Evolutionary conservation across 169 alveolate genomes (phyloP).

Genomic region (Cyclospora cayetanensis): DNA sequence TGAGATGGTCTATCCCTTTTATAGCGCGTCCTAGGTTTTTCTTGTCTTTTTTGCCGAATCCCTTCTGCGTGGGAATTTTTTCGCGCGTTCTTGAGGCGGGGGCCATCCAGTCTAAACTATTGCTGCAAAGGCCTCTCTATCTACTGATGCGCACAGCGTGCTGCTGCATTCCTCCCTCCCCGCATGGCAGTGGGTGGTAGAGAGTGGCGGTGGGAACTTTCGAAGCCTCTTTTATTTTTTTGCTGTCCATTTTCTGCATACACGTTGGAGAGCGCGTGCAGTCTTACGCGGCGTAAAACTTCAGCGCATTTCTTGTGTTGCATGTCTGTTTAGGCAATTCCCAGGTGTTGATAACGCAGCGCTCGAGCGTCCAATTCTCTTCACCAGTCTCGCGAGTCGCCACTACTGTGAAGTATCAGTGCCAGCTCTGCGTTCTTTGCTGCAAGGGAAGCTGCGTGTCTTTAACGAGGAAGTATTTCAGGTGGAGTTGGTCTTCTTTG

Average conservation of each 20-base stretch:
- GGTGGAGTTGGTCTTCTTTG: constrained; percentile 95
- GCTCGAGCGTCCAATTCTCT: constrained; percentile 66
- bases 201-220: background rate
- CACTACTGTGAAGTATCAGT: constrained; percentile 63
- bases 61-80: too few relatives aligned
- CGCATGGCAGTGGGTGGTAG: background rate
- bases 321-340: constrained; percentile 64
- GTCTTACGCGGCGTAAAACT: too few relatives aligned
- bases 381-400: constrained; percentile 63
- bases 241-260: too few relatives aligned
- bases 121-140: too few relatives aligned
- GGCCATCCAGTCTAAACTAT: too few relatives aligned
- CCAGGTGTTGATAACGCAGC: constrained; percentile 47
- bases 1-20: too few relatives aligned
- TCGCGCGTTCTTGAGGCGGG: too few relatives aligned
- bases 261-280: too few relatives aligned
- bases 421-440: constrained; percentile 50
- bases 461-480: constrained; percentile 96
- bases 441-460: constrained; percentile 84
- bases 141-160: too few relatives aligned
- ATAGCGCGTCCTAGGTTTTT: too few relatives aligned
- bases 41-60: too few relatives aligned
- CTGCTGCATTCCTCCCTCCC: background rate
- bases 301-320: background rate
- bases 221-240: background rate